Evolutionary conservation across 306 rosid genomes (phyloP).

Genomic region (Dryas octopetala): DNA sequence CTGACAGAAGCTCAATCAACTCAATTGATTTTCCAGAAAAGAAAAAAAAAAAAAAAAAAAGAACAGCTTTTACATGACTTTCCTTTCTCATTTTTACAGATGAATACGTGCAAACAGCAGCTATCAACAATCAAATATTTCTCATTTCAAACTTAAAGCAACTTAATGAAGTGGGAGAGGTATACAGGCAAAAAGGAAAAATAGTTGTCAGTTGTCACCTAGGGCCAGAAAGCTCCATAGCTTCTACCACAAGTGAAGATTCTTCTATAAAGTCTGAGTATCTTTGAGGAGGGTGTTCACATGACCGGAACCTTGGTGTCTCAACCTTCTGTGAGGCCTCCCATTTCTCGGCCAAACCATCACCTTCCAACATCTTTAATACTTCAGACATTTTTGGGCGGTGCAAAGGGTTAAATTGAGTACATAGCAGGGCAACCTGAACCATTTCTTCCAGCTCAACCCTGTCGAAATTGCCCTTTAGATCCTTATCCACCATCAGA

Average conservation of each 20-base stretch:
- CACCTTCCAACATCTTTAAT: constrained; percentile 94
- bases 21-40: constrained; percentile 30
- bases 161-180: constrained; percentile 26
- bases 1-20: constrained; percentile 27
- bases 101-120: constrained; percentile 50
- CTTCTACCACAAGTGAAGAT: constrained; percentile 86
- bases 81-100: constrained; percentile 48
- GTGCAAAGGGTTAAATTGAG: constrained; percentile 84
- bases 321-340: constrained; percentile 84
- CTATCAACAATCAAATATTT: constrained; percentile 39
- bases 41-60: constrained; percentile 8
- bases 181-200: constrained; percentile 23
- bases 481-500: constrained; percentile 87
- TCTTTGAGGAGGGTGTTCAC: constrained; percentile 69
- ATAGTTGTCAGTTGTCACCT: constrained; percentile 65
- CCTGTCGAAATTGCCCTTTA: constrained; percentile 62
- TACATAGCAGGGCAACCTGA: constrained; percentile 86
- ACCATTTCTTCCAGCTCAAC: constrained; percentile 92
- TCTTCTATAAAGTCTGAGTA: constrained; percentile 92
- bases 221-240: constrained; percentile 99
- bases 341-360: constrained; percentile 97
- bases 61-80: constrained; percentile 50
- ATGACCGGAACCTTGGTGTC: constrained; percentile 58
- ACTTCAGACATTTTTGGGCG: constrained; percentile 97
- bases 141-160: constrained; percentile 31